Evolutionary conservation across 164 flowering plant genomes (phyloP).

Genomic region (Vitis amurensis): DNA sequence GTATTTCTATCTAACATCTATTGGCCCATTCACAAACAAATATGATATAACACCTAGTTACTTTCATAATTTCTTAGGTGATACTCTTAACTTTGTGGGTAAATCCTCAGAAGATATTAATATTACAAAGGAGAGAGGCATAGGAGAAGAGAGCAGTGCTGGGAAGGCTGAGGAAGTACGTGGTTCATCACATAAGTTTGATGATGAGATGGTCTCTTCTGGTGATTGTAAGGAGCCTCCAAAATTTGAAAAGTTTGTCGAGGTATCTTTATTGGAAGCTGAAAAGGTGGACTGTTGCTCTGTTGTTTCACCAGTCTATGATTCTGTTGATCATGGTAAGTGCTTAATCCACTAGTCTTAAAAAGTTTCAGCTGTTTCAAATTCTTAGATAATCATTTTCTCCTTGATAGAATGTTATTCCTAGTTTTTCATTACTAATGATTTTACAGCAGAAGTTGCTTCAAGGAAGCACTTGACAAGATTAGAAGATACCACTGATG

Average conservation of each 20-base stretch:
- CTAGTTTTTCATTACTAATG: not conserved
- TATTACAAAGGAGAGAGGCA: not conserved
- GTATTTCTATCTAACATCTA: too few relatives aligned
- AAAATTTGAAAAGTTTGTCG: not conserved
- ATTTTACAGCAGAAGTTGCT: not conserved
- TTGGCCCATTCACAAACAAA: too few relatives aligned
- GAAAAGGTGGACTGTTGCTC: not conserved
- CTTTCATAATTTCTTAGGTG: not conserved
- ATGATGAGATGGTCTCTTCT: not conserved
- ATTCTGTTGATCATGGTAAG: constrained; percentile 4
- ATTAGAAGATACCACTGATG: not conserved
- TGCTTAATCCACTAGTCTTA: not conserved
- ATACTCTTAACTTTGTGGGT: not conserved
- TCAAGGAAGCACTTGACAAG: not conserved
- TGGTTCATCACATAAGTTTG: not conserved
- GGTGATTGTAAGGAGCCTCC: not conserved
- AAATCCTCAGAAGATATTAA: not conserved
- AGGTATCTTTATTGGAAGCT: not conserved
- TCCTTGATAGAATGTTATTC: not conserved
- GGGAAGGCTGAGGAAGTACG: constrained; percentile 2
- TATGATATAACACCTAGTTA: too few relatives aligned
- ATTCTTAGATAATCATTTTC: not conserved
- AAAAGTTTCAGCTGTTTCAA: not conserved
- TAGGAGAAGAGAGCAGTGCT: not conserved
- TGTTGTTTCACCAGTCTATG: constrained; percentile 1